Evolutionary conservation across 2,329 filamentous ascomycete species (phyloP).

Genomic region (Penicillium olsonii): DNA sequence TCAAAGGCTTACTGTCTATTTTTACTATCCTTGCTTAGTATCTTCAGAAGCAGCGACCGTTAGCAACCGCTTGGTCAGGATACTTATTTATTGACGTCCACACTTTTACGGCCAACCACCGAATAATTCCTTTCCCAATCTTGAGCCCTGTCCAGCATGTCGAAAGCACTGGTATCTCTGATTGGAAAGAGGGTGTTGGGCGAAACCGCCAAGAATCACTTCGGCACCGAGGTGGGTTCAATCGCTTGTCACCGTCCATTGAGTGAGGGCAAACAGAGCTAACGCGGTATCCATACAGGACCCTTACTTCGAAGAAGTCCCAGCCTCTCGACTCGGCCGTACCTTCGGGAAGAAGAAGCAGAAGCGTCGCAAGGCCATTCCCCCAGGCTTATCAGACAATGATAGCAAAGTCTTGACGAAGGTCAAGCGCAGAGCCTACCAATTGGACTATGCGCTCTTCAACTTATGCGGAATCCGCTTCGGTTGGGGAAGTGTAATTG

Average conservation of each 20-base stretch:
- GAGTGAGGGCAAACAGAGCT: background rate
- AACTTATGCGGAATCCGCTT: slow-evolving; percentile 79
- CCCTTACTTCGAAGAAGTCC: slow-evolving; percentile 83
- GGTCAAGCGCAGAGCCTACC: slow-evolving; percentile 82
- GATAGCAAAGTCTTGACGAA: slow-evolving; percentile 81
- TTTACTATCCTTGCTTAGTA: slow-evolving; percentile 6
- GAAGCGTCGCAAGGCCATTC: slow-evolving; percentile 82
- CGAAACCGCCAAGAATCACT: slow-evolving; percentile 42
- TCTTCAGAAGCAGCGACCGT: background rate
- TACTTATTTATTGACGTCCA: background rate
- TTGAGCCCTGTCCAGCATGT: slow-evolving; percentile 23
- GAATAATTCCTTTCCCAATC: background rate
- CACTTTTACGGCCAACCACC: slow-evolving; percentile 3
- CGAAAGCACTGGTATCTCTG: slow-evolving; percentile 28
- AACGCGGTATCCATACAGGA: slow-evolving; percentile 59
- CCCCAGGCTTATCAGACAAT: slow-evolving; percentile 77
- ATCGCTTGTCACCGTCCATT: background rate
- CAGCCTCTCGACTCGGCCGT: slow-evolving; percentile 68
- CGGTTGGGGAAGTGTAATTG: slow-evolving; percentile 87
- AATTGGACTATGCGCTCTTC: slow-evolving; percentile 81
- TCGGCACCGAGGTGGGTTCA: slow-evolving; percentile 42
- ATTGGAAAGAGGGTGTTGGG: slow-evolving; percentile 38
- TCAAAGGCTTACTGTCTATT: slow-evolving; percentile 14
- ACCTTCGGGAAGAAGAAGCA: slow-evolving; percentile 70
- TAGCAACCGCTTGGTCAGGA: background rate